Base-by-base conservation (phyloP, 257 asterid species). In the Coffea eugenioides region DNA sequence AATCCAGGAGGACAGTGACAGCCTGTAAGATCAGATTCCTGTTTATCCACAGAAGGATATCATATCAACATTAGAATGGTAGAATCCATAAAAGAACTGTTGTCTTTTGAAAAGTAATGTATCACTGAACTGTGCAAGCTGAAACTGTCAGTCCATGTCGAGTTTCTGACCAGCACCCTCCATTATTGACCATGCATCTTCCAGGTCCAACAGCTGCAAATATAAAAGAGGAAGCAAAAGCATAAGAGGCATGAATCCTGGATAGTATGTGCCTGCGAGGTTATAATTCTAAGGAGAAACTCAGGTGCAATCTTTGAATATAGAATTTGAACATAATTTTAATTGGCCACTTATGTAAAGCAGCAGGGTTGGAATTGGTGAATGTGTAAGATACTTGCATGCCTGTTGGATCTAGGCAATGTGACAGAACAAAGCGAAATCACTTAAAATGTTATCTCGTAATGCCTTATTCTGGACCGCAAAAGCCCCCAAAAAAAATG, bases 121-220 rank as follows among this genome's bases (percentile, higher is more conserved):
- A 34, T 80, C 75, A 89, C 91, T 83, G 77, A 86, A 93, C 98
- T 83, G 79, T 74, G 91, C 99, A 95, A 51, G 97, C 97, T 31
- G 99, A 95, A 73, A 87, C 88, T 81, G 70, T 87, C 45, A 27
- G 73, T 59, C 97, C 94, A 16, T 92, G 81, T 84, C 36, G 87
- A 69, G 87, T 77, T 23, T 86, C 92, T 7, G 94, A 85, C 99
- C 99, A 95, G 88, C 97, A 93, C 21, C 94, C 98, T 69, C 99
- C 99, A 23, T 92, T 84, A 81, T 93, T 84, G 31, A 90, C 73
- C 18, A 82, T 77, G 84, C 99, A 95, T 88, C 99, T 90, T 85
- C 99, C 98, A 6, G 97, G 93, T 76, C 99, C 99, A 71, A 93
- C 83, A 73, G 92, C 99, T 95, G 94, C 71, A 23, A 76, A 79